A percentile compares a stretch with the other conserved stretches of the same genome.
These are phyloP conservation scores for Tulasnella sp. DNA, from an alignment of 768 basidiomycete genomes.

Conservation along the genomic window DNA sequence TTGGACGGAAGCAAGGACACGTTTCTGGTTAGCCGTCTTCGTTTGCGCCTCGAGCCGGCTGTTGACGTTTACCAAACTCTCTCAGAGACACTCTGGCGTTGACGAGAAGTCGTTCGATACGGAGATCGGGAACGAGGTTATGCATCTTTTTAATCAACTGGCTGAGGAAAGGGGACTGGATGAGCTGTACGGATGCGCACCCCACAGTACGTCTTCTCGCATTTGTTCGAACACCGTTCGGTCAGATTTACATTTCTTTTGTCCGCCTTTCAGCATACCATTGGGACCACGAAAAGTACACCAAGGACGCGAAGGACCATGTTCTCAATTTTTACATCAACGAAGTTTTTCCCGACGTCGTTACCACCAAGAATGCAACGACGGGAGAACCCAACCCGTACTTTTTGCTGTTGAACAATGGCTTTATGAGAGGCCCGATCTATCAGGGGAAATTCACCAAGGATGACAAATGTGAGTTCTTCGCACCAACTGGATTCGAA, in stretches of 20 bases:
- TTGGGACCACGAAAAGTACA: constrained; percentile 12
- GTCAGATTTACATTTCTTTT: not conserved
- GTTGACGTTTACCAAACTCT: not conserved
- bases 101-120: constrained; percentile 11
- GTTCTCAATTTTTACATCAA: constrained; percentile 27
- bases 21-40: not conserved
- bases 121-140: not conserved
- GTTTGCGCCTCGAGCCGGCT: not conserved
- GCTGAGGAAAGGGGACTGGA: not conserved
- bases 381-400: constrained; percentile 7
- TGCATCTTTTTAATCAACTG: not conserved
- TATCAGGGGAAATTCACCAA: constrained; percentile 8
- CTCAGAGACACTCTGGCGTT: constrained; percentile 3
- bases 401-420: constrained; percentile 22
- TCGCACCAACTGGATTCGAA: not conserved
- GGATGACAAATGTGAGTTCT: constrained; percentile 11
- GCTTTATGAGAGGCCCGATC: constrained; percentile 27
- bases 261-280: constrained; percentile 8
- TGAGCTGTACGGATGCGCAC: constrained; percentile 14
- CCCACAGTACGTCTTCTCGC: not conserved
- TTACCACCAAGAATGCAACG: not conserved
- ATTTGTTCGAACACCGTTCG: not conserved
- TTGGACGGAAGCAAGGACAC: constrained; percentile 25
- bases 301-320: not conserved
- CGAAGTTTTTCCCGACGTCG: constrained; percentile 15